Evolutionary conservation across 176 grass and related monocot genomes (phyloP), one percentile per base, ranked within the genome.

Genomic region (Poa pratensis): DNA sequence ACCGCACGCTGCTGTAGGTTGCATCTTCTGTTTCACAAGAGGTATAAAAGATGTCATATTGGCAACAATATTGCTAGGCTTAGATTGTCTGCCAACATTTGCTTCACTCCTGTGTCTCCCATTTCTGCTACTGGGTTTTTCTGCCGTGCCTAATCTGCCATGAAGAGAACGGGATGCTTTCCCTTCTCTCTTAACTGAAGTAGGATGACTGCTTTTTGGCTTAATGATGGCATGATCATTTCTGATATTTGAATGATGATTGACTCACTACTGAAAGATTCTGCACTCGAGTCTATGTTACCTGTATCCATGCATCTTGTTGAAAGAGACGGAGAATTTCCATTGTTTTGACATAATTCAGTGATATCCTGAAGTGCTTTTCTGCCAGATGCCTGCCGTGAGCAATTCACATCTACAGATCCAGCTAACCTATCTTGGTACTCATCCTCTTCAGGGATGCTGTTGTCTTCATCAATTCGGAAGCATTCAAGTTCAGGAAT

Each of bases 31-130:
- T 77, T 88, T 93, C 45, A 99, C 94, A 52, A 99, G 82, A 59
- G 93, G 91, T 55, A 99, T 85, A 92, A 99, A 99, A 60, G 96
- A 99, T 61, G 93, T 53, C 70, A 99, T 54, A 39, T 86, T 88
- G 64, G 88, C 73, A 70, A 96, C 76, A 66, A 99, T 94, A 88
- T 99, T 99, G 81, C 52, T 99, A 70, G 90, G 81, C 80, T 94
- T 99, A 77, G 76, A 89, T 73, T 53, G 80, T 78, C 90, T 90
- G 45, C 60, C 71, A 64, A 63, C 77, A 72, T 88, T 91, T 79
- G 77, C 79, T 82, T 86, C 86, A 81, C 69, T 93, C 45, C n/a
- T 81, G 24, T 68, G 88, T 88, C 80, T 88, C 78, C 77, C 83
- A 62, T 73, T 83, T 84, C 64, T 69, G 82, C 88, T 82, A 18